Conservation (phyloP, 2,329 filamentous ascomycete genomes). For the Domatiomyces catenatus region DNA sequence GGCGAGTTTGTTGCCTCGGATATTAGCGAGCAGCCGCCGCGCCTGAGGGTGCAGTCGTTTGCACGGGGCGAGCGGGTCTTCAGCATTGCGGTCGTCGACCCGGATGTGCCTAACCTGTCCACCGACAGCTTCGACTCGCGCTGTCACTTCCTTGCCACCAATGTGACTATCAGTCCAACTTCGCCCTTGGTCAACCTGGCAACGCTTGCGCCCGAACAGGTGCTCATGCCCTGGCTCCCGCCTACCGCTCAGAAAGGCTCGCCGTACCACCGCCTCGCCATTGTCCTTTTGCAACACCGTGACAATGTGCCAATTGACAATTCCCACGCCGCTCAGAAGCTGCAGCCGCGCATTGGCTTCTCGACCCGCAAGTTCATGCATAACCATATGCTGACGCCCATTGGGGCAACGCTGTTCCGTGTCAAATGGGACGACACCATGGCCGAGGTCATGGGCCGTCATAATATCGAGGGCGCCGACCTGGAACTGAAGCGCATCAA, state of each 20-base stretch:
- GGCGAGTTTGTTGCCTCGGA: conserved; percentile 64
- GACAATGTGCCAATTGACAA: conserved; percentile 45
- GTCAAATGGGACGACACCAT: conserved; percentile 80
- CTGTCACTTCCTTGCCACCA: conserved; percentile 74
- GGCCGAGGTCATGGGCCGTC: conserved; percentile 68
- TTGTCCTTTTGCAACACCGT: conserved; percentile 72
- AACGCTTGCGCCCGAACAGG: conserved; percentile 46
- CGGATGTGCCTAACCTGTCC: conserved; percentile 71
- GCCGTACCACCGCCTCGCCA: conserved; percentile 74
- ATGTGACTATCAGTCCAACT: conserved; percentile 49
- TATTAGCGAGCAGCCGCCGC: conserved; percentile 57
- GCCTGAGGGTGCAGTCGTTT: conserved; percentile 72
- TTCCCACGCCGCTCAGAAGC: conserved; percentile 38
- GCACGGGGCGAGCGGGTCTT: conserved; percentile 66
- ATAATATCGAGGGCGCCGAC: conserved; percentile 58
- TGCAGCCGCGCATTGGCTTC: conserved; percentile 49
- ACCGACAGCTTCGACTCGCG: conserved; percentile 62
- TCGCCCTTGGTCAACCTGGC: conserved; percentile 49
- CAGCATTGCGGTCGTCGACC: conserved; percentile 71
- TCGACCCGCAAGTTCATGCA: conserved; percentile 59
- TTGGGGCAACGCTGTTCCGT: conserved; percentile 80
- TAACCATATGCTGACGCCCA: conserved; percentile 51
- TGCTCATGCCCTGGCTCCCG: conserved; percentile 67
- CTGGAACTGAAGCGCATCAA: conserved; percentile 73
- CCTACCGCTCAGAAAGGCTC: conserved; percentile 79